A percentile compares a stretch with the other conserved stretches of the same genome.
phyloP scores from a whole-genome alignment of 352 stramenopile species.

The Hyaloperonospora arabidopsidis region DNA sequence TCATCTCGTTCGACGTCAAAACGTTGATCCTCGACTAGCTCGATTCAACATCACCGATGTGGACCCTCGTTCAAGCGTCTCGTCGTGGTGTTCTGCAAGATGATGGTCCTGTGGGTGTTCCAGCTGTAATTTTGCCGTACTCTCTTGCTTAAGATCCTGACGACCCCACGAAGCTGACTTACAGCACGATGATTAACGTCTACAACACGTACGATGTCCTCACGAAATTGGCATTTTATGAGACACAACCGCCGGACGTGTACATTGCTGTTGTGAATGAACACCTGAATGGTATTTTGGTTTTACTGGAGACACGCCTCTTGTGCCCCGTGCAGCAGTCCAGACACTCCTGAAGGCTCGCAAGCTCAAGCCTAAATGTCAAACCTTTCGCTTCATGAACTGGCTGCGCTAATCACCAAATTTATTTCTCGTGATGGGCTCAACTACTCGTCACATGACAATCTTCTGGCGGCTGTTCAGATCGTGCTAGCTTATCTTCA shows the following conservation, averaged over 20 bases:
- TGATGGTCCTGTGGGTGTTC: not conserved
- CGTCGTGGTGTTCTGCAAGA: not conserved
- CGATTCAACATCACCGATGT: not conserved
- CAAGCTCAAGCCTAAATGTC: not conserved
- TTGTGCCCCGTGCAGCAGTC: not conserved
- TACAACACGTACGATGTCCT: not conserved
- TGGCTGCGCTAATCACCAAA: not conserved
- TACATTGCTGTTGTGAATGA: not conserved
- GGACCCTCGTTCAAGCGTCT: not conserved
- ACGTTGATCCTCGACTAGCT: not conserved
- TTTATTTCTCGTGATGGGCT: not conserved
- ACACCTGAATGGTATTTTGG: not conserved
- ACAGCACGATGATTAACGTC: not conserved
- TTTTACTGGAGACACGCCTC: not conserved
- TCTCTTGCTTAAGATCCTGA: not conserved
- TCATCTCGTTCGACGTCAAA: no score
- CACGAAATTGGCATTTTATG: not conserved
- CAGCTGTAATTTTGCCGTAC: not conserved
- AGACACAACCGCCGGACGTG: not conserved
- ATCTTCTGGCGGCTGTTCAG: not conserved
- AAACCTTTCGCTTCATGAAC: not conserved
- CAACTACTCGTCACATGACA: not conserved
- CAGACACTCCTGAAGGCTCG: not conserved
- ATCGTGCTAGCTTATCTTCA: not conserved
- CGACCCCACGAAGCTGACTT: not conserved